These are phyloP conservation scores for Neurospora sp. DNA, from an alignment of 495 filamentous ascomycete species.

Conservation along the genomic window DNA sequence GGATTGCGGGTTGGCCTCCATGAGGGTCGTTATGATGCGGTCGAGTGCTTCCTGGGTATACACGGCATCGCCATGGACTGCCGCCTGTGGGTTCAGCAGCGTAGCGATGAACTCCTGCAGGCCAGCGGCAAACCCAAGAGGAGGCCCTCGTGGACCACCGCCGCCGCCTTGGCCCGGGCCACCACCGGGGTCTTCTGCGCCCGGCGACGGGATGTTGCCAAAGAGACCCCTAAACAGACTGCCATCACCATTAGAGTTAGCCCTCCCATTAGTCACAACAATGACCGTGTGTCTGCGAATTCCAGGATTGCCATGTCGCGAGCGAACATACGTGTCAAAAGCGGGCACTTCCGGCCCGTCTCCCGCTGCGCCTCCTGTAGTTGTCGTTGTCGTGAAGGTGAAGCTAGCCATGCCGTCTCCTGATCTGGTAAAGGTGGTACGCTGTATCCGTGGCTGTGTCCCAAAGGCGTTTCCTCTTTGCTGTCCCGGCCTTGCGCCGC, in stretches of 20 bases:
- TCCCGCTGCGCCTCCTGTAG: neutral
- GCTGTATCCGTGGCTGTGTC: slow-evolving; percentile 5
- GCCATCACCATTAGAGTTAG: neutral
- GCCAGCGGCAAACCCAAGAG: slow-evolving; percentile 15
- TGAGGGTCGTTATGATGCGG: slow-evolving; percentile 73
- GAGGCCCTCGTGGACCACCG: slow-evolving; percentile 5
- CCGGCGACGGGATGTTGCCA: slow-evolving; percentile 4
- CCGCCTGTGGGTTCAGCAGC: slow-evolving; percentile 47
- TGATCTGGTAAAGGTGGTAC: slow-evolving; percentile 12
- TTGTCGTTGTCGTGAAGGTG: slow-evolving; percentile 21
- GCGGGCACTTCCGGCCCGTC: neutral
- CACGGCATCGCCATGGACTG: slow-evolving; percentile 70
- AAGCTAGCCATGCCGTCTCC: slow-evolving; percentile 20
- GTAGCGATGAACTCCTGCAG: slow-evolving; percentile 36
- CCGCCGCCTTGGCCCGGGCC: slow-evolving; percentile 3
- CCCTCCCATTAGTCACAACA: neutral
- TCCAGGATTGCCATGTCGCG: neutral
- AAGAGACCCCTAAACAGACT: slow-evolving; percentile 9
- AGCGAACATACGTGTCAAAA: slow-evolving; percentile 11
- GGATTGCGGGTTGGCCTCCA: slow-evolving; percentile 65
- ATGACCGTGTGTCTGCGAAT: neutral
- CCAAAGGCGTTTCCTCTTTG: neutral
- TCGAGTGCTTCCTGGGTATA: slow-evolving; percentile 87
- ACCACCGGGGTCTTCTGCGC: neutral
- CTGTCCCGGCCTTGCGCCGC: slow-evolving; percentile 2